These are phyloP conservation scores for Yueomyces sp. DNA, from an alignment of 805 yeast species.

Conservation along the genomic window DNA sequence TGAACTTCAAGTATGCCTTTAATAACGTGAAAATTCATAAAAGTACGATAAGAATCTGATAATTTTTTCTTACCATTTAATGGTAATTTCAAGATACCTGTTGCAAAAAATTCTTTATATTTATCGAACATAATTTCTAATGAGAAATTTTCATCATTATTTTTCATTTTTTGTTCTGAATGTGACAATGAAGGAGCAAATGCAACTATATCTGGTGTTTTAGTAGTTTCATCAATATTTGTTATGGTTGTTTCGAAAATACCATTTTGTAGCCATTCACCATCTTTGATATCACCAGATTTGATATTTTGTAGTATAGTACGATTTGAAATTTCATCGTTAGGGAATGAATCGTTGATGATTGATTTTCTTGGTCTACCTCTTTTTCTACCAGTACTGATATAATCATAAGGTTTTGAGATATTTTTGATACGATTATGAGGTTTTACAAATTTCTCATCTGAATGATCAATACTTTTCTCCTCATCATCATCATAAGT, in stretches of 20 bases:
- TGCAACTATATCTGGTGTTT: slow-evolving; percentile 31
- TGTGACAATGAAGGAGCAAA: slow-evolving; percentile 48
- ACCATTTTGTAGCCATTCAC: slow-evolving; percentile 20
- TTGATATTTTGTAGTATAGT: slow-evolving; percentile 12
- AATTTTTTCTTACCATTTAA: slow-evolving; percentile 46
- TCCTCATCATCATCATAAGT: slow-evolving; percentile 18
- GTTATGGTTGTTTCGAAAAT: slow-evolving; percentile 19
- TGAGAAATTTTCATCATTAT: slow-evolving; percentile 40
- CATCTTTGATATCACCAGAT: slow-evolving; percentile 10
- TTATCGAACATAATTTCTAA: slow-evolving; percentile 53
- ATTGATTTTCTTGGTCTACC: slow-evolving; percentile 18
- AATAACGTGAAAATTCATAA: slow-evolving; percentile 63
- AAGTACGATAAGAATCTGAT: slow-evolving; percentile 43
- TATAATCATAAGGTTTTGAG: slow-evolving; percentile 13
- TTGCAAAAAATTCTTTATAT: slow-evolving; percentile 51
- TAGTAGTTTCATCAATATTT: slow-evolving; percentile 9
- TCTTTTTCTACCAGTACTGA: slow-evolving; percentile 14
- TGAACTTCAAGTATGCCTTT: slow-evolving; percentile 60
- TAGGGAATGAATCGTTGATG: not conserved
- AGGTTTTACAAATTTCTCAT: not conserved
- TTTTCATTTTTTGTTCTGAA: slow-evolving; percentile 27
- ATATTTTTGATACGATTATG: not conserved
- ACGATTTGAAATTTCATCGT: slow-evolving; percentile 4
- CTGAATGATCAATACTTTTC: not conserved
- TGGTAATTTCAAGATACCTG: slow-evolving; percentile 62